Conservation (phyloP, 768 basidiomycete species). For the Brasilioporus rufonigricans region DNA sequence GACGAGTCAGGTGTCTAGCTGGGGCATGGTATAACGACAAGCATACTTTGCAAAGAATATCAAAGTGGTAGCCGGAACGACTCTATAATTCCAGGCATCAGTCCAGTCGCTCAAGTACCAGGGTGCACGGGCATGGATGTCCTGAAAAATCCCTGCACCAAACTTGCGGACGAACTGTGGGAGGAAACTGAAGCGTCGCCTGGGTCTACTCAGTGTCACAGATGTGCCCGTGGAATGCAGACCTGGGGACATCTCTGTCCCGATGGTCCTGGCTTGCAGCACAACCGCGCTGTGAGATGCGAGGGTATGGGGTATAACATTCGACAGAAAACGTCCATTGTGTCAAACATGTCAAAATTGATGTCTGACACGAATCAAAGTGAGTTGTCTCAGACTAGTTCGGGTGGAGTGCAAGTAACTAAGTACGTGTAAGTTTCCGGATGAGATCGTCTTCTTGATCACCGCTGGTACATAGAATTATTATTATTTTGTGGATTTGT, state of each 20-base stretch:
- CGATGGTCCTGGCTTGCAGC: no score
- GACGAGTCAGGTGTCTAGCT: background rate
- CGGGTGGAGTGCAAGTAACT: no score
- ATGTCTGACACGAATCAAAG: no score
- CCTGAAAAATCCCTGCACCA: conserved; percentile 64
- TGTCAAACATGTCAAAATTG: background rate
- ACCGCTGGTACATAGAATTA: no score
- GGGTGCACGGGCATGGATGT: conserved; percentile 68
- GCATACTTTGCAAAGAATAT: conserved; percentile 88
- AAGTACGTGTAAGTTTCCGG: no score
- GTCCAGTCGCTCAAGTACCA: conserved; percentile 88
- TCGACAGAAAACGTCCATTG: no score
- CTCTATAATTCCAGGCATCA: conserved; percentile 90
- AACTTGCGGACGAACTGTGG: conserved; percentile 28
- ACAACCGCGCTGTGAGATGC: no score
- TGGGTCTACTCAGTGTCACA: background rate
- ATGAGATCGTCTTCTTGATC: no score
- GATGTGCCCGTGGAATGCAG: conserved; percentile 5
- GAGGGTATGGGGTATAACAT: no score
- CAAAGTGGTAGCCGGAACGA: conserved; percentile 80
- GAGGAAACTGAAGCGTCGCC: background rate
- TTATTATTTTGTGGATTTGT: no score
- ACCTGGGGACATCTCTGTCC: background rate
- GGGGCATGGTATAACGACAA: background rate
- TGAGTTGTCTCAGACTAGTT: no score